These are phyloP conservation scores for Acacia acuminata DNA, from an alignment of 306 rosid genomes.

Conservation along the genomic window DNA sequence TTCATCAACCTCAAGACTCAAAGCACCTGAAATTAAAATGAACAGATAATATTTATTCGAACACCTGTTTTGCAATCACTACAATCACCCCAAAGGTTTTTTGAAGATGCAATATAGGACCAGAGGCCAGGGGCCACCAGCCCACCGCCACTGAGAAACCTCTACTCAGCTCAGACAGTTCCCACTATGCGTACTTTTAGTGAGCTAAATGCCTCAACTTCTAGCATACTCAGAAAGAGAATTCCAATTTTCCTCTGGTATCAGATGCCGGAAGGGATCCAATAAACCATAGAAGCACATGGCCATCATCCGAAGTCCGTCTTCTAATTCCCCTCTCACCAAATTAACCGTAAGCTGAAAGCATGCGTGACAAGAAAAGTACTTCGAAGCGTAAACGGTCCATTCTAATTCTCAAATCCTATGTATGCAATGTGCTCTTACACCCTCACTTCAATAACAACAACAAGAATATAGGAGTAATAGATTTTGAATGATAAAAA, in stretches of 20 bases:
- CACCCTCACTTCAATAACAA: constrained; percentile 20
- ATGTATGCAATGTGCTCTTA: constrained; percentile 7
- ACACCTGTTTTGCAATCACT: neutral
- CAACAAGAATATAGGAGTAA: neutral
- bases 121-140: constrained; percentile 34
- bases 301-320: too few species aligned
- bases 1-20: constrained; percentile 20
- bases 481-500: constrained; percentile 27
- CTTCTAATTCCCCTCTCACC: constrained; percentile 1
- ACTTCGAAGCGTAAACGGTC: constrained; percentile 19
- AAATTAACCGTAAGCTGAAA: constrained; percentile 29
- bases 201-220: constrained; percentile 34
- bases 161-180: constrained; percentile 7
- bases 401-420: constrained; percentile 17
- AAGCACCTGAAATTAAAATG: constrained; percentile 17
- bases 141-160: constrained; percentile 26
- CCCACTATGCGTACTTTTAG: constrained; percentile 1
- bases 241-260: constrained; percentile 1
- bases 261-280: constrained; percentile 33
- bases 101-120: constrained; percentile 19
- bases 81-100: constrained; percentile 1
- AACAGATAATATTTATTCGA: constrained; percentile 2
- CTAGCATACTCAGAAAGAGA: constrained; percentile 24
- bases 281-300: too few species aligned
- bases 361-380: constrained; percentile 36